Percentiles rank a stretch among this genome's conserved stretches.
These are phyloP conservation scores for Aegilops speltoides DNA, from an alignment of 176 grass and related monocot species.

Conservation along the genomic window DNA sequence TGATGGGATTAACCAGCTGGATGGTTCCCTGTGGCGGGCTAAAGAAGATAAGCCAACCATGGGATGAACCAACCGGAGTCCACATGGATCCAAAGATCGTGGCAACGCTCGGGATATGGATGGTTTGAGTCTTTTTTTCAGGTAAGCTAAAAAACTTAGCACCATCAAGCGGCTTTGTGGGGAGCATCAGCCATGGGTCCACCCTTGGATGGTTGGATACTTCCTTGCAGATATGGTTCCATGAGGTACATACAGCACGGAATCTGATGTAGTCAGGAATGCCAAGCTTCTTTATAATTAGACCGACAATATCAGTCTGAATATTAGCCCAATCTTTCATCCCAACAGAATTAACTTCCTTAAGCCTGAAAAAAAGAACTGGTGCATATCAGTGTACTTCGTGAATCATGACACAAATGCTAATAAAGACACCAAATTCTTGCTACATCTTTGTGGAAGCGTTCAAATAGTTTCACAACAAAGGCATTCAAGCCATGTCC, in stretches of 20 bases:
- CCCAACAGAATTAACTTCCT: slow-evolving; percentile 5
- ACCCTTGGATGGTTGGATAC: slow-evolving; percentile 36
- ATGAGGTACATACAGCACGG: slow-evolving; percentile 48
- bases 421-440: slow-evolving; percentile 4
- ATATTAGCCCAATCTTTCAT: slow-evolving; percentile 51
- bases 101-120: slow-evolving; percentile 1
- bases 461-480: not conserved
- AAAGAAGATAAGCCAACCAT: slow-evolving; percentile 54
- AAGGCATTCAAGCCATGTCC: not conserved
- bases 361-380: slow-evolving; percentile 4
- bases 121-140: slow-evolving; percentile 44
- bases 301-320: slow-evolving; percentile 45
- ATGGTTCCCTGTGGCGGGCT: slow-evolving; percentile 15
- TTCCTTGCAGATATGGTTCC: slow-evolving; percentile 46
- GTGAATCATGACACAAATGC: not conserved
- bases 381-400: not conserved
- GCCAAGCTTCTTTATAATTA: slow-evolving; percentile 48
- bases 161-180: not conserved
- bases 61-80: slow-evolving; percentile 47
- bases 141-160: slow-evolving; percentile 46
- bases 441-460: not conserved
- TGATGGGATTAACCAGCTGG: slow-evolving; percentile 47
- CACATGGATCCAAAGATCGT: slow-evolving; percentile 38
- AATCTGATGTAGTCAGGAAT: slow-evolving; percentile 57
- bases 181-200: slow-evolving; percentile 56